A percentile compares a stretch with the other conserved stretches of the same genome.
Conservation (phyloP, 2,329 filamentous ascomycete species). For the Alternaria solani region DNA sequence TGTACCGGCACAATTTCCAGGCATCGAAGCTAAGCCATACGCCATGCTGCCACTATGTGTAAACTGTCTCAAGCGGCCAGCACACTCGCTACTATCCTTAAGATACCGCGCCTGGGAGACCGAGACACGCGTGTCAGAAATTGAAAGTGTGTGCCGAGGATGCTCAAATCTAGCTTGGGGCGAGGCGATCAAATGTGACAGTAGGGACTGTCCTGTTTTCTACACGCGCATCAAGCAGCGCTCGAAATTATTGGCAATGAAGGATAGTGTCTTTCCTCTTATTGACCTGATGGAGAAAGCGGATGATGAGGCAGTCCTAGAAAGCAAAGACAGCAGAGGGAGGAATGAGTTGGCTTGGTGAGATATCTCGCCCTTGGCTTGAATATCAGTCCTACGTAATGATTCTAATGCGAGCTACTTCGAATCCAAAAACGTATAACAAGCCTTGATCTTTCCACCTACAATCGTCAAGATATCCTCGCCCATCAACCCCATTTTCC, state of each 20-base stretch:
- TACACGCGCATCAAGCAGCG: conserved; percentile 75
- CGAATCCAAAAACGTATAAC: conserved; percentile 21
- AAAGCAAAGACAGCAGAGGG: not conserved
- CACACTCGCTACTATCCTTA: conserved; percentile 70
- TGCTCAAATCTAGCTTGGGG: conserved; percentile 77
- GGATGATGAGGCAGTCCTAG: not conserved
- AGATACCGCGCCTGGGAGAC: conserved; percentile 67
- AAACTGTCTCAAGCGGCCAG: conserved; percentile 63
- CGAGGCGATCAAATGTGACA: conserved; percentile 87
- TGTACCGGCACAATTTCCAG: conserved; percentile 15
- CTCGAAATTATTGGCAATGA: conserved; percentile 33
- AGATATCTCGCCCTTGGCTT: not conserved
- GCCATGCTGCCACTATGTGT: conserved; percentile 62
- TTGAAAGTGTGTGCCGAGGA: conserved; percentile 77
- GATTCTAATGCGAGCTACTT: not conserved
- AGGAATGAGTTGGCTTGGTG: not conserved
- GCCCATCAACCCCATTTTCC: conserved; percentile 7
- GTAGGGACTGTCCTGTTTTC: conserved; percentile 90
- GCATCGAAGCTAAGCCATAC: conserved; percentile 26
- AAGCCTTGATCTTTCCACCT: conserved; percentile 14
- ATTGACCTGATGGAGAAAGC: conserved; percentile 38
- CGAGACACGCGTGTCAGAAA: conserved; percentile 69
- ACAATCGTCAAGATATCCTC: conserved; percentile 21
- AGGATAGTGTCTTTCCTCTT: conserved; percentile 35
- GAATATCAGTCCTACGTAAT: not conserved